phyloP scores from a whole-genome alignment of 257 asterid species.

The Thymus mandschuricus region DNA sequence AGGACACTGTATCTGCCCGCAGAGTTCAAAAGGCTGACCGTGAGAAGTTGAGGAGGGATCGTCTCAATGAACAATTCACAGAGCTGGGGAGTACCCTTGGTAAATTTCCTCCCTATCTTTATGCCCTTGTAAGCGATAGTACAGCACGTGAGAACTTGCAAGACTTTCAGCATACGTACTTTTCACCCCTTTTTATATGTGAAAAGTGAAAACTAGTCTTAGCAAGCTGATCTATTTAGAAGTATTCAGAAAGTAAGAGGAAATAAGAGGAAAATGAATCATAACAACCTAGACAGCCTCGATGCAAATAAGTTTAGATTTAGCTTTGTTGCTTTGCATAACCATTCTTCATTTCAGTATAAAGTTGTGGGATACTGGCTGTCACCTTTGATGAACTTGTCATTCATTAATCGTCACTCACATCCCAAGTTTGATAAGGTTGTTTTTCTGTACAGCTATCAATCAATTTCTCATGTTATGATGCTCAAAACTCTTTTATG shows the following conservation, averaged over 20 bases:
- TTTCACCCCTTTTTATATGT: conserved; percentile 14
- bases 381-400: neutral
- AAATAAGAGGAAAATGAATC: conserved; percentile 11
- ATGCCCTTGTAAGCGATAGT: neutral
- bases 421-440: conserved; percentile 6
- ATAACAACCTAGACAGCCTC: neutral
- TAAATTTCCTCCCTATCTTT: conserved; percentile 33
- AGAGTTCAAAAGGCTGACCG: conserved; percentile 97
- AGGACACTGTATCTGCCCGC: conserved; percentile 70
- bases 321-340: neutral
- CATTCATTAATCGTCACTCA: neutral
- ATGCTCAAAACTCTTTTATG: conserved; percentile 20
- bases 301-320: neutral
- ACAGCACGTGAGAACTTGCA: neutral
- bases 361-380: conserved; percentile 8
- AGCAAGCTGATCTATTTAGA: neutral
- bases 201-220: conserved; percentile 4
- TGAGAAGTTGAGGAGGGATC: conserved; percentile 97
- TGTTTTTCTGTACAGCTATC: conserved; percentile 15
- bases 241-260: neutral
- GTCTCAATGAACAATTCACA: conserved; percentile 83
- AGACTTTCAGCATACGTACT: neutral
- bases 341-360: neutral
- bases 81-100: conserved; percentile 93
- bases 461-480: neutral